These are phyloP conservation scores for Teunomyces lycoperdinae DNA, from an alignment of 805 yeast species.

Conservation along the genomic window DNA sequence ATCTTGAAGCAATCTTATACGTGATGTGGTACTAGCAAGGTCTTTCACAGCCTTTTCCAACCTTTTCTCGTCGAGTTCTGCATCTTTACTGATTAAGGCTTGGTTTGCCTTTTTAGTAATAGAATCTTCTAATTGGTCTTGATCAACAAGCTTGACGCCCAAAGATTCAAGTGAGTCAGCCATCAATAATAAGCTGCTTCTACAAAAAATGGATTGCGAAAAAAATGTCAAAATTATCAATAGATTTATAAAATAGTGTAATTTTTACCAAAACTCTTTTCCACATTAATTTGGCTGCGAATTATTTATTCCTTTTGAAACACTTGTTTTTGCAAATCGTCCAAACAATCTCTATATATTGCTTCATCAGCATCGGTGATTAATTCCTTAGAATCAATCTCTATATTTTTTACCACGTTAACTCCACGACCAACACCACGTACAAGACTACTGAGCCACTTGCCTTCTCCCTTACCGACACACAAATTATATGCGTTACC, in stretches of 20 bases:
- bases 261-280: not conserved
- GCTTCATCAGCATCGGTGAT: constrained; percentile 22
- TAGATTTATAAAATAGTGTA: not conserved
- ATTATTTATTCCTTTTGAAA: constrained; percentile 5
- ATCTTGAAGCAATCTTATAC: constrained; percentile 46
- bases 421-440: constrained; percentile 46
- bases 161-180: constrained; percentile 8
- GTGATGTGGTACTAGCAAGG: constrained; percentile 40
- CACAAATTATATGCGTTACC: constrained; percentile 77
- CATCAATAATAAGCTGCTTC: not conserved
- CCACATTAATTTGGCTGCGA: not conserved
- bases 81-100: constrained; percentile 57
- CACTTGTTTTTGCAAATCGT: constrained; percentile 19
- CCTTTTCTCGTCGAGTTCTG: constrained; percentile 72
- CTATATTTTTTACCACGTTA: constrained; percentile 17
- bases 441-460: constrained; percentile 53
- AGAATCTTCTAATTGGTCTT: constrained; percentile 70
- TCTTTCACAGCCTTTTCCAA: constrained; percentile 62
- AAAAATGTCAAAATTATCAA: not conserved
- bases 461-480: constrained; percentile 76
- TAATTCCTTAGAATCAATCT: constrained; percentile 18
- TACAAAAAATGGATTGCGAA: constrained; percentile 1
- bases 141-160: constrained; percentile 64
- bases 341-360: constrained; percentile 25
- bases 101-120: constrained; percentile 69